Percentiles rank a stretch among this genome's conserved stretches.
phyloP scores from a whole-genome alignment of 495 filamentous ascomycete genomes.

The Daldinia grandis region DNA sequence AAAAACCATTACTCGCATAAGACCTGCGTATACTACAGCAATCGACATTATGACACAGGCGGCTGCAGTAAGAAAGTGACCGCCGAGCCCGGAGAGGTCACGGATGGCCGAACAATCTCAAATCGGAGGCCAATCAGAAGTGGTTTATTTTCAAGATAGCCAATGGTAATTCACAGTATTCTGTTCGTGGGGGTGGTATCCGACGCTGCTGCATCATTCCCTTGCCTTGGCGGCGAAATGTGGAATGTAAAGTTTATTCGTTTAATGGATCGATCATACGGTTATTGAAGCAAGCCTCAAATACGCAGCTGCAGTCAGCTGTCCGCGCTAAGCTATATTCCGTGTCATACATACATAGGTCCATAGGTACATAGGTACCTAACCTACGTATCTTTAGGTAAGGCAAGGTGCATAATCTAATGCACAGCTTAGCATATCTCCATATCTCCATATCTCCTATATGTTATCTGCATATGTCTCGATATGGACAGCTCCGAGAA shows the following conservation, averaged over 20 bases:
- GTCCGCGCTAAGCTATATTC: not conserved
- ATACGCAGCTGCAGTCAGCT: not conserved
- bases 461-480: slow-evolving; percentile 7
- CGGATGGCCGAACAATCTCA: slow-evolving; percentile 41
- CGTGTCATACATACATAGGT: too few relatives aligned
- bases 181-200: slow-evolving; percentile 36
- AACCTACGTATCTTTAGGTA: too few relatives aligned
- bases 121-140: slow-evolving; percentile 33
- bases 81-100: slow-evolving; percentile 39
- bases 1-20: slow-evolving; percentile 10
- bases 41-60: slow-evolving; percentile 24
- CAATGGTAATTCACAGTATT: slow-evolving; percentile 10
- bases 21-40: slow-evolving; percentile 6
- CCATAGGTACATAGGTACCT: too few relatives aligned
- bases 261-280: slow-evolving; percentile 6
- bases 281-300: slow-evolving; percentile 27
- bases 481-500: slow-evolving; percentile 38
- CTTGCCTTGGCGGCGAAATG: slow-evolving; percentile 31
- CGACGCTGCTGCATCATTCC: slow-evolving; percentile 18
- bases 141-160: slow-evolving; percentile 20
- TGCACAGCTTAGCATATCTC: too few relatives aligned
- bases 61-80: slow-evolving; percentile 25
- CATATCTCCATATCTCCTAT: too few relatives aligned
- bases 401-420: not conserved
- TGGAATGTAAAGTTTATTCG: slow-evolving; percentile 27